Base-by-base conservation (phyloP, 768 basidiomycete genomes). In the Suillus fuscotomentosus region DNA sequence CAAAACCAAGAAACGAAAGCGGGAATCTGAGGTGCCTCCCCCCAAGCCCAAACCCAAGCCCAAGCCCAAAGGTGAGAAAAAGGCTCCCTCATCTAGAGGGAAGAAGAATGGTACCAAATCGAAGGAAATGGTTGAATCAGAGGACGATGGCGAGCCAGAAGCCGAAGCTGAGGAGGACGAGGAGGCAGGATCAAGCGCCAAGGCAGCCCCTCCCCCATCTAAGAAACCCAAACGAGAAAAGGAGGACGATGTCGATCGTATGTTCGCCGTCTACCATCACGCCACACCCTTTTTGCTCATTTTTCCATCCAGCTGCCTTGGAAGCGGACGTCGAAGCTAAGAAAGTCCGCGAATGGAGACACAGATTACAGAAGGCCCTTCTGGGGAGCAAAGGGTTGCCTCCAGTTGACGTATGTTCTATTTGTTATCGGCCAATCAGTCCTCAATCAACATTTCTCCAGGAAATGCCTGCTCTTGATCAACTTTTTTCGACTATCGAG, bases 291-390 rank as follows among this genome's bases (percentile, higher is more conserved):
- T 27, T 61, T 20, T 66, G 5, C 63, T 71, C 57, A 70, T 64
- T 54, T 39, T 60, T 39, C 6, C 17, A 55, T 56, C 27, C 59
- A 82, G 82, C 80, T 63, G 80, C 80, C 60, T 67, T 87, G 61
- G 76, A 79, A 48, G 78, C 75, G 57, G 88, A 91, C 74, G 83
- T 82, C 2, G 89, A 90, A 66, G 90, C 87, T 27, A 70, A 79
- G 62, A 88, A 89, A 75, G 94, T 96, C 70, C 88, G 91, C 72
- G 91, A 92, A 64, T 97, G 95, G 95, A 83, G 96, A 68, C 94
- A 97, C 75, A 91, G 87, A 75, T 83, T 97, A 3, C 95, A 98
- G 78, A 91, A 94, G 75, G 91, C 87, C 0, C 91, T 95, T 80
- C 73, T 96, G 60, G 87, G 88, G 68, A 84, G 79, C 68, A 89